Evolutionary conservation across 768 basidiomycete species (phyloP), one percentile per base, ranked within the genome.

Genomic region (Mycena amicta): DNA sequence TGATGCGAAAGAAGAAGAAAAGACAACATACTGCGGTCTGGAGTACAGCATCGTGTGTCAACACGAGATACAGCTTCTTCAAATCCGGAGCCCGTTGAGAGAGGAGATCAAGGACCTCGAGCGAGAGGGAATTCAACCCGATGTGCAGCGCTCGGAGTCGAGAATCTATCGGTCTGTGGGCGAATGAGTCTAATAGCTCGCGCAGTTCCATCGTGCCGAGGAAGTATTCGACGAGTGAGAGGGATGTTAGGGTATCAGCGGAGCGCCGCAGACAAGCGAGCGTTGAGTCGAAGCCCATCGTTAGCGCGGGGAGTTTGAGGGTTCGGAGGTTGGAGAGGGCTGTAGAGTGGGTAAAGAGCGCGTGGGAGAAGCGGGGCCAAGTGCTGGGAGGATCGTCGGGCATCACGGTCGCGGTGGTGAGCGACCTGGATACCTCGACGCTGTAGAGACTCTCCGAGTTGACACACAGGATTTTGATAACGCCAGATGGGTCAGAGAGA

Each of bases 201-300:
- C n/a, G 30, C 3, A 73, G 57, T 16, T 75, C 73, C 8, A 52
- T 37, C n/a, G 40, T 49, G 2, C 51, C 39, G 2, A 74, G 63
- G 30, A 66, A 71, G 26, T 65, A 61, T 20, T 69, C 67, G 0
- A 61, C 61, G 2, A 75, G 57, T 28, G 52, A 51, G 12, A 77
- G 67, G 12, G 59, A 53, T 4, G 59, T 68, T 29, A 75, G 56
- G 11, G 71, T 71, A 31, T 66, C 58, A 2, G 68, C 52, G 11
- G 68, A 67, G 13, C 67, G 65, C 15, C 57, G 61, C 37, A 77
- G 15, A 66, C 66, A 33, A 59, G 33, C 30, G 57, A 69, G 5
- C 63, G 73, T 30, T 72, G 61, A 27, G 65, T 64, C 30, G 73
- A 64, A 16, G 25, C 25, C 47, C 59, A 68, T 39, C 20, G 50